phyloP scores from a whole-genome alignment of 768 basidiomycete genomes.

The Kwoniella newhampshirensis region DNA sequence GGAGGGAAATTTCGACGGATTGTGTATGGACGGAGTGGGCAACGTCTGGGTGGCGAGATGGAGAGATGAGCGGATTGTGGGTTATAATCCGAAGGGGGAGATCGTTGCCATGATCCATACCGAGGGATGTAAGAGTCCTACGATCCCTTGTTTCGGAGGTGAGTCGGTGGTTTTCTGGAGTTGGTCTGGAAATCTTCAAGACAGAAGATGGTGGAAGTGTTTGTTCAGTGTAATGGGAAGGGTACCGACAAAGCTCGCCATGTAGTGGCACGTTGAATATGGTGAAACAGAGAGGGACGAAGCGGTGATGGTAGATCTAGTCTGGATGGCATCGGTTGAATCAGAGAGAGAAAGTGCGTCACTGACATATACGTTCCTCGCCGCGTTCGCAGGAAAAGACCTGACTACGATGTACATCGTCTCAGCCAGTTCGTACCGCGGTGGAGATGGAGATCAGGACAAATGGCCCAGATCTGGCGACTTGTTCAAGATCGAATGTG shows the following conservation, averaged over 20 bases:
- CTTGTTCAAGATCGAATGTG: conserved; percentile 38
- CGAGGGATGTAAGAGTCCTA: conserved; percentile 25
- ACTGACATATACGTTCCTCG: not conserved
- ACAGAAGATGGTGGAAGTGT: no score
- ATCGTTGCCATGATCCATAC: conserved; percentile 31
- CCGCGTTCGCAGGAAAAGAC: conserved; percentile 21
- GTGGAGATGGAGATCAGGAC: conserved; percentile 22
- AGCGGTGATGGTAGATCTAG: not conserved
- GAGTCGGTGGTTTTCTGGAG: conserved; percentile 4
- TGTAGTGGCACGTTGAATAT: no score
- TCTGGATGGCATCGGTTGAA: conserved; percentile 2
- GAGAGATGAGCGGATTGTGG: conserved; percentile 40
- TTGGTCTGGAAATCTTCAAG: no score
- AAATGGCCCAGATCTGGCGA: conserved; percentile 35
- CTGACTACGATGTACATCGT: conserved; percentile 45
- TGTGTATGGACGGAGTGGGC: conserved; percentile 44
- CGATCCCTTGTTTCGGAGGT: conserved; percentile 47
- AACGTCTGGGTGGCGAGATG: conserved; percentile 50
- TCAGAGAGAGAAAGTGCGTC: not conserved
- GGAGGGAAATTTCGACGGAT: conserved; percentile 43
- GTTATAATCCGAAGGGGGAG: conserved; percentile 40
- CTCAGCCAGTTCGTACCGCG: conserved; percentile 28
- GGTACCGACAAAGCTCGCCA: no score
- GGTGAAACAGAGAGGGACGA: not conserved
- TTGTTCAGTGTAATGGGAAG: no score